Evolutionary conservation across 768 basidiomycete genomes (phyloP).

Genomic region (Boletus insuetus): DNA sequence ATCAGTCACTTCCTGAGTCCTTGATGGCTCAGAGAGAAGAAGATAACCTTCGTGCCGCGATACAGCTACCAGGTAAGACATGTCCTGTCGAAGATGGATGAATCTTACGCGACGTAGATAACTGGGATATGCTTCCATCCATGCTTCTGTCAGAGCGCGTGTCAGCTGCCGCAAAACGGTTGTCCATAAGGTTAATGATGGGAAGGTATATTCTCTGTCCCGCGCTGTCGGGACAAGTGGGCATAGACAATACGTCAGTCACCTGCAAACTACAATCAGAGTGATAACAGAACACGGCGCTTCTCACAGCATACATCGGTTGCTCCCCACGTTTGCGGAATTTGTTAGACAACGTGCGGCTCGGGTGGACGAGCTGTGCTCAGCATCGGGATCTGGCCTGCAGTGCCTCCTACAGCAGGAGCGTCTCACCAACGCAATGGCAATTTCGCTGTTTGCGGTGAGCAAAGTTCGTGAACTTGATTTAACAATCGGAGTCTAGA

Average conservation of each 20-base stretch:
- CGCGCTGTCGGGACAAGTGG: slow-evolving; percentile 23
- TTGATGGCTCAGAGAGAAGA: slow-evolving; percentile 44
- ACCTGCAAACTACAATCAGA: neutral
- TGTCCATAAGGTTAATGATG: slow-evolving; percentile 56
- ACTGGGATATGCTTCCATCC: slow-evolving; percentile 47
- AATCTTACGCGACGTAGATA: slow-evolving; percentile 38
- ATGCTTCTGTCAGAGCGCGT: slow-evolving; percentile 46
- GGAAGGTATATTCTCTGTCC: slow-evolving; percentile 53
- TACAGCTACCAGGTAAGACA: slow-evolving; percentile 62
- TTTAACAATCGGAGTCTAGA: neutral
- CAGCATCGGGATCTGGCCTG: slow-evolving; percentile 1
- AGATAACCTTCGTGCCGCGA: slow-evolving; percentile 54
- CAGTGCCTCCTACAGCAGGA: slow-evolving; percentile 24
- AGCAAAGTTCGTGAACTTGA: slow-evolving; percentile 1
- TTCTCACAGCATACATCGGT: slow-evolving; percentile 10
- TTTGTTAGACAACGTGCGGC: slow-evolving; percentile 18
- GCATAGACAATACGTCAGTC: slow-evolving; percentile 22
- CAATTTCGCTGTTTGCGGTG: slow-evolving; percentile 37
- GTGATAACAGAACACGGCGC: neutral
- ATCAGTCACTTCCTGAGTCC: slow-evolving; percentile 24
- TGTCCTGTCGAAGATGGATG: neutral
- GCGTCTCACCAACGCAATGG: slow-evolving; percentile 34
- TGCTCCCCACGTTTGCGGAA: slow-evolving; percentile 17
- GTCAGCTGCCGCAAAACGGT: slow-evolving; percentile 60
- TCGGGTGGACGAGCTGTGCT: slow-evolving; percentile 11